A percentile compares a stretch with the other conserved stretches of the same genome.
These are phyloP conservation scores for Mallotus japonicus DNA, from an alignment of 441 rosid genomes.

Conservation along the genomic window DNA sequence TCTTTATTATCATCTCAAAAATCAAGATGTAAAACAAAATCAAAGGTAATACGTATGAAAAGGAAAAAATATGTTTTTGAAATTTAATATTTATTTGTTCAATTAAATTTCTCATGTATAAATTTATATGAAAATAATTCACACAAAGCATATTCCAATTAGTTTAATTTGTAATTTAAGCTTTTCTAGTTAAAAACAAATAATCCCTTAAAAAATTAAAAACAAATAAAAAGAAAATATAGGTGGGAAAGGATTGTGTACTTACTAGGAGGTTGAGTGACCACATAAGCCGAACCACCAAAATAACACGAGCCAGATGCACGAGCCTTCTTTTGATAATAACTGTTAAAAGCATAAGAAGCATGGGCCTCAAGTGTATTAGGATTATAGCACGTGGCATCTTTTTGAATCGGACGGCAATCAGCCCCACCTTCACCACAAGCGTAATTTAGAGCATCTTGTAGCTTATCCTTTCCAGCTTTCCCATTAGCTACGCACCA, in stretches of 20 bases:
- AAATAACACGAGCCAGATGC: slow-evolving; percentile 68
- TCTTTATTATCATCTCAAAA: no score
- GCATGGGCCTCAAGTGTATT: slow-evolving; percentile 81
- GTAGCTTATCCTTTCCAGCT: slow-evolving; percentile 55
- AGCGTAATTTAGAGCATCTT: slow-evolving; percentile 67
- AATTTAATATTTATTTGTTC: no score
- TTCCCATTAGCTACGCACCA: slow-evolving; percentile 85
- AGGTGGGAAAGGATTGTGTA: slow-evolving; percentile 9
- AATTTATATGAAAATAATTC: no score
- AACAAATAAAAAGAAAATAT: no score
- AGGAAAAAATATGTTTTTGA: no score
- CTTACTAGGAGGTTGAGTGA: slow-evolving; percentile 74
- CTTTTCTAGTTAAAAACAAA: no score
- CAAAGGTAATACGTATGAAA: no score
- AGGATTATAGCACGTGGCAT: slow-evolving; percentile 63
- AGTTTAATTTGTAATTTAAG: no score
- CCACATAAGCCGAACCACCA: slow-evolving; percentile 79
- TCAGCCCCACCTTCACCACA: slow-evolving; percentile 91
- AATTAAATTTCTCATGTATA: no score
- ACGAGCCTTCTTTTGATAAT: slow-evolving; percentile 71
- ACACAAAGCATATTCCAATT: no score
- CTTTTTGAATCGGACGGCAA: slow-evolving; percentile 68
- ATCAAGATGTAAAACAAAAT: no score
- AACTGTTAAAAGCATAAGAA: slow-evolving; percentile 89
- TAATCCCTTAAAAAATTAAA: no score